Percentiles rank a stretch among this genome's conserved stretches.
Evolutionary conservation across 108 stramenopile genomes (phyloP).

Genomic region (Discostella pseudostelligera): DNA sequence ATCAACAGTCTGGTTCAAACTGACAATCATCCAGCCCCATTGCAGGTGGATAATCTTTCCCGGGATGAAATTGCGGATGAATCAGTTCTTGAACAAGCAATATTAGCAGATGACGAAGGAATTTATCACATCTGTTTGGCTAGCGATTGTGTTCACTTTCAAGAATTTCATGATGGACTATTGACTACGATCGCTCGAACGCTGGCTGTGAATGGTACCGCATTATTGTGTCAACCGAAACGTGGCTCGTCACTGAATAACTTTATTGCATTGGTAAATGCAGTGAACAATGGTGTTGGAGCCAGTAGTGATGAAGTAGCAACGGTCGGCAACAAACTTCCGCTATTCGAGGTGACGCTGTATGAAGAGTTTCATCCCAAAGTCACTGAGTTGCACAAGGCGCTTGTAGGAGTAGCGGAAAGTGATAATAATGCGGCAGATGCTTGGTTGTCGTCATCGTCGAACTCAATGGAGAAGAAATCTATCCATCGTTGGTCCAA

Average conservation of each 20-base stretch:
- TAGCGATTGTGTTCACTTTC: conserved; percentile 83
- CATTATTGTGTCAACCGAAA: conserved; percentile 72
- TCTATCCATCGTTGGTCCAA: not conserved
- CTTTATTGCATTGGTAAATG: conserved; percentile 51
- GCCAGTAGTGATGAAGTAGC: conserved; percentile 15
- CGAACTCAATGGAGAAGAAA: not conserved
- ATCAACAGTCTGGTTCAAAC: conserved; percentile 2
- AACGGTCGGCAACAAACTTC: not conserved
- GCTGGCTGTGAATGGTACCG: conserved; percentile 56
- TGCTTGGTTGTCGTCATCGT: not conserved
- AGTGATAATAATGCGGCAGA: not conserved
- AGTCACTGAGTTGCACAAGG: conserved; percentile 29
- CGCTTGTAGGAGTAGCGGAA: not conserved
- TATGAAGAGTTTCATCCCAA: conserved; percentile 37
- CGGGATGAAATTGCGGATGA: too few species aligned
- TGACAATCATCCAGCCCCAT: not conserved
- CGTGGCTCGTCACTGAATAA: conserved; percentile 61
- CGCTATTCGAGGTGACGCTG: conserved; percentile 36
- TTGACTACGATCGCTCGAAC: conserved; percentile 54
- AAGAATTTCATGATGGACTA: conserved; percentile 73
- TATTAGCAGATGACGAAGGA: not conserved
- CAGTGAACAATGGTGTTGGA: conserved; percentile 27
- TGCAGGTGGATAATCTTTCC: too few species aligned
- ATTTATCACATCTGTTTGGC: conserved; percentile 46
- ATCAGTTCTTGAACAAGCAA: too few species aligned